These are phyloP conservation scores for Pseudotsuga menziesii DNA, from an alignment of 75 land plant species.

Conservation along the genomic window DNA sequence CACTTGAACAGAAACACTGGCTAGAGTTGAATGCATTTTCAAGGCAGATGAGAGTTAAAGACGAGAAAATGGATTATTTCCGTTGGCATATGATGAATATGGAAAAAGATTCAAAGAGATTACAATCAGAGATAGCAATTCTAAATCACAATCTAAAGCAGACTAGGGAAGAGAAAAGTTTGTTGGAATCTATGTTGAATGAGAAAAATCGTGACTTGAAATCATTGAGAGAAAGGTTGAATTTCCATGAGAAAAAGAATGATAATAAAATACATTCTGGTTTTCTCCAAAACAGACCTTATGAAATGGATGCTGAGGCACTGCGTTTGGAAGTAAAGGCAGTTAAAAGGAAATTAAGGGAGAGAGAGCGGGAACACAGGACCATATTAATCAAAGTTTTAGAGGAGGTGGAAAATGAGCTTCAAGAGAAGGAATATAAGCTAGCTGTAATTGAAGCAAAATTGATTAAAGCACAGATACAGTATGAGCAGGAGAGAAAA, in stretches of 20 bases:
- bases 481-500: slow-evolving; percentile 12
- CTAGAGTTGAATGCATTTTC: slow-evolving; percentile 74
- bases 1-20: slow-evolving; percentile 56
- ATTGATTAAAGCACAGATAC: slow-evolving; percentile 10
- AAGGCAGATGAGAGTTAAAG: slow-evolving; percentile 70
- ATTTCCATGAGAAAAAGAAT: slow-evolving; percentile 8
- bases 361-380: slow-evolving; percentile 24
- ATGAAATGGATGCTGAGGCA: slow-evolving; percentile 10
- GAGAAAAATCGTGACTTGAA: slow-evolving; percentile 40
- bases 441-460: slow-evolving; percentile 23
- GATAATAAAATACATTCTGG: slow-evolving; percentile 9
- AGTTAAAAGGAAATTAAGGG: slow-evolving; percentile 23
- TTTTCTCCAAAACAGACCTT: not conserved
- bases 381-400: not conserved
- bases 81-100: slow-evolving; percentile 49
- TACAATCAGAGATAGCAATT: slow-evolving; percentile 41
- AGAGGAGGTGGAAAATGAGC: slow-evolving; percentile 9
- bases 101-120: slow-evolving; percentile 54
- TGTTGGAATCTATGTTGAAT: slow-evolving; percentile 34
- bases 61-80: slow-evolving; percentile 65
- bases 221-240: slow-evolving; percentile 37
- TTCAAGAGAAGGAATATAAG: slow-evolving; percentile 13
- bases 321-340: slow-evolving; percentile 38
- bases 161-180: slow-evolving; percentile 39
- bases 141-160: slow-evolving; percentile 31